Base-by-base conservation (phyloP, 352 stramenopile genomes). In the Blastocystis sp. region DNA sequence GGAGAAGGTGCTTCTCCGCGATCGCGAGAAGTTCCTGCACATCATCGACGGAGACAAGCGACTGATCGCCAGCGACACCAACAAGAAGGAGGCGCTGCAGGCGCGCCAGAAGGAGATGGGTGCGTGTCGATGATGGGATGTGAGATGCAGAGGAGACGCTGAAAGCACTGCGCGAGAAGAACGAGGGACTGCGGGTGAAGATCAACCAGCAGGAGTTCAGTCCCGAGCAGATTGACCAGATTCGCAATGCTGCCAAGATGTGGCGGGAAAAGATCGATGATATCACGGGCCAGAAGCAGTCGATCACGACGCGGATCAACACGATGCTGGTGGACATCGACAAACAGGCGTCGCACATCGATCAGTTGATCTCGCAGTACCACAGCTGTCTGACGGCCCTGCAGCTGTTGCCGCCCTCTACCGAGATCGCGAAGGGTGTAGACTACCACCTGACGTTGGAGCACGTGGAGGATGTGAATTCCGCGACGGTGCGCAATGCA, bases 161-260 rank as follows among this genome's bases (percentile, higher is more conserved):
- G 45, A 42, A 9, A 21, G 57, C 21, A 45, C 54, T 84, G n/a
- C 74, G 74, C 21, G 19, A 34, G 24, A 84, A 84, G 28, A 84
- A 68, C 61, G 74, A 68, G 3, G 74, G n/a, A 3, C 24, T 84
- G 21, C 74, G 74, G 28, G 2, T 57, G 11, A 68, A 84, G 38
- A 28, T 84, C 17, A 84, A 59, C 48, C 74, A 69, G 61, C 74
- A 84, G 54, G 74, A 84, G 40, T 64, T 84, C 34, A 84, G 74
- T 45, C 74, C 54, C 17, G 74, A 84, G 28, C 54, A 84, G 48
- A 59, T 84, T 4, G 74, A 84, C 34, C 52, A 84, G 54, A 84
- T 84, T 45, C 54, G 57, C 2, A 61, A 63, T 45, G 74, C 54
- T 34, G 34, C 74, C 11, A 28, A 38, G 14, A 69, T 48, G 54